These are phyloP conservation scores for Candida pseudoglaebosa DNA, from an alignment of 805 yeast species.

Conservation along the genomic window DNA sequence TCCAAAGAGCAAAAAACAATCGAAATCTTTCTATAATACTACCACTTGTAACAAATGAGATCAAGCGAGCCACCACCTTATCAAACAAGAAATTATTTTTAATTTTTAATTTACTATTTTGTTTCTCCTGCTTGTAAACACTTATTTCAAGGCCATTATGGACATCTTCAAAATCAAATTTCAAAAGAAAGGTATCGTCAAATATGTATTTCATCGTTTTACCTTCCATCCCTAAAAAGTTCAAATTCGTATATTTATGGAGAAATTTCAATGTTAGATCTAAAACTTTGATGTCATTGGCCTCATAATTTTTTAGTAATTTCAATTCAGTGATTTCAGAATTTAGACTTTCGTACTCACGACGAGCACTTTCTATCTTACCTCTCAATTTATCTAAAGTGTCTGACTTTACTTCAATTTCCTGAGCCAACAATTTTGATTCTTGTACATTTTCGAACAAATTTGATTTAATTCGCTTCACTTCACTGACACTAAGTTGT, in stretches of 20 bases:
- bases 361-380: constrained; percentile 11
- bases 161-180: constrained; percentile 9
- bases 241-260: constrained; percentile 23
- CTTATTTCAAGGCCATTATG: constrained; percentile 1
- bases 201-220: constrained; percentile 10
- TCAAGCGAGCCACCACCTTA: neutral
- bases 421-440: constrained; percentile 7
- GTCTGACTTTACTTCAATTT: constrained; percentile 8
- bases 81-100: constrained; percentile 11
- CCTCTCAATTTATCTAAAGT: constrained; percentile 10
- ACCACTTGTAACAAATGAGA: neutral
- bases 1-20: constrained; percentile 17
- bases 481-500: neutral
- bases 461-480: constrained; percentile 2
- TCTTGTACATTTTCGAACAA: constrained; percentile 14
- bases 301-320: constrained; percentile 16
- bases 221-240: constrained; percentile 12
- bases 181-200: constrained; percentile 11
- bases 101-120: constrained; percentile 7
- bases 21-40: constrained; percentile 16
- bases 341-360: constrained; percentile 9
- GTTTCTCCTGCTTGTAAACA: neutral
- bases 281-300: constrained; percentile 18
- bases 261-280: constrained; percentile 20
- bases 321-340: constrained; percentile 9